These are phyloP conservation scores for Raffaelea ambrosiae DNA, from an alignment of 2,329 filamentous ascomycete genomes.

Conservation along the genomic window DNA sequence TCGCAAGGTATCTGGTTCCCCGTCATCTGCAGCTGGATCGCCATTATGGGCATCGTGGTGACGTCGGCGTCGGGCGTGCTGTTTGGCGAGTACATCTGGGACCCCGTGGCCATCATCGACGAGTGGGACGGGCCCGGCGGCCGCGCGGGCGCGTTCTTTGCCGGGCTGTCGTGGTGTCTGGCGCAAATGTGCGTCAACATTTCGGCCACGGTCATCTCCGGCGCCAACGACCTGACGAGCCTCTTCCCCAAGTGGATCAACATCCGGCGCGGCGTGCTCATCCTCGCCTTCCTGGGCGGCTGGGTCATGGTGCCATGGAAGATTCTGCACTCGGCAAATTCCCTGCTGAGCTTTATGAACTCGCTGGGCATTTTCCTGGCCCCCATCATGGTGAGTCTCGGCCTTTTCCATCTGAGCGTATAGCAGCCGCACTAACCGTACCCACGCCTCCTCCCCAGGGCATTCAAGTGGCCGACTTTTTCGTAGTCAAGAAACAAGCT, in stretches of 20 bases:
- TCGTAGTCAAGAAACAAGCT: slow-evolving; percentile 25
- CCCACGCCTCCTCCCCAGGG: slow-evolving; percentile 8
- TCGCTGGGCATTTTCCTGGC: slow-evolving; percentile 14
- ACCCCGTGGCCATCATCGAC: slow-evolving; percentile 11
- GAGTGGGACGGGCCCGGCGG: slow-evolving; percentile 9
- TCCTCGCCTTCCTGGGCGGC: slow-evolving; percentile 11
- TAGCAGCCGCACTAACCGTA: neutral
- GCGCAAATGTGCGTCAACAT: slow-evolving; percentile 14
- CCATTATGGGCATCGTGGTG: slow-evolving; percentile 27
- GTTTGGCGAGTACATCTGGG: slow-evolving; percentile 22
- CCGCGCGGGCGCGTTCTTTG: slow-evolving; percentile 16
- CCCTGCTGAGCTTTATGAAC: slow-evolving; percentile 13
- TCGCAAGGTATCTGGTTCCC: slow-evolving; percentile 23
- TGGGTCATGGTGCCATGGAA: slow-evolving; percentile 19
- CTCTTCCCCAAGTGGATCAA: slow-evolving; percentile 25
- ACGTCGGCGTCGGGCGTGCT: slow-evolving; percentile 31
- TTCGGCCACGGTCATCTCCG: slow-evolving; percentile 25
- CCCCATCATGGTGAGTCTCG: slow-evolving; percentile 9
- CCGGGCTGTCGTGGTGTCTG: slow-evolving; percentile 12
- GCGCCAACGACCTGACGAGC: slow-evolving; percentile 25
- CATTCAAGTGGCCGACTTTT: slow-evolving; percentile 28
- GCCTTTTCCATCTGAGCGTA: neutral
- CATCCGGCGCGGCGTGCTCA: slow-evolving; percentile 22
- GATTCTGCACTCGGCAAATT: slow-evolving; percentile 11
- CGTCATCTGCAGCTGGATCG: slow-evolving; percentile 25